Conservation (phyloP, 2,329 filamentous ascomycete species). For the Gremmenia infestans region DNA sequence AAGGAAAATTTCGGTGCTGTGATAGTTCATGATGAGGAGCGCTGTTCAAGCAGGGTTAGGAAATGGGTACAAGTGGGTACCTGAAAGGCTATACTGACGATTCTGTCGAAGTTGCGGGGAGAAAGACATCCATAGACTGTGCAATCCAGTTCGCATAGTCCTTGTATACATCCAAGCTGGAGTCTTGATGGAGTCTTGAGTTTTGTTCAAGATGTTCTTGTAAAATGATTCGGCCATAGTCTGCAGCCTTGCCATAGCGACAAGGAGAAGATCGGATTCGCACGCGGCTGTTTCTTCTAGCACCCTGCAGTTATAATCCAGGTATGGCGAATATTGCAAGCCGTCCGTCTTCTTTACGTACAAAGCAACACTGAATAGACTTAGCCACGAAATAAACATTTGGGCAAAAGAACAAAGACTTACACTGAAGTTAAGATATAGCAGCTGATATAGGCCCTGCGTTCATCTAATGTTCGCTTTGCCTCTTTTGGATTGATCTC, state of each 20-base stretch:
- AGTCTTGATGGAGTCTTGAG: slow-evolving; percentile 2
- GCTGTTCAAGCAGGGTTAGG: background rate
- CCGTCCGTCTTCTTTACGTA: slow-evolving; percentile 17
- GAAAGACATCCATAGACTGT: slow-evolving; percentile 14
- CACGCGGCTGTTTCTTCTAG: slow-evolving; percentile 11
- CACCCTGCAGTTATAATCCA: slow-evolving; percentile 17
- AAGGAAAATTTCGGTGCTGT: slow-evolving; percentile 14
- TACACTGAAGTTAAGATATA: slow-evolving; percentile 19
- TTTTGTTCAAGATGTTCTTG: slow-evolving; percentile 8
- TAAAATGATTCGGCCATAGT: slow-evolving; percentile 13
- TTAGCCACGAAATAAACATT: background rate
- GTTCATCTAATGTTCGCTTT: slow-evolving; percentile 18
- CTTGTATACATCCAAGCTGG: slow-evolving; percentile 20
- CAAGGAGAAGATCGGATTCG: slow-evolving; percentile 18
- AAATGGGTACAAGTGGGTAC: background rate
- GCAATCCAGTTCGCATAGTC: slow-evolving; percentile 9
- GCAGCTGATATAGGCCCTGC: slow-evolving; percentile 15
- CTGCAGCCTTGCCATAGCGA: slow-evolving; percentile 15
- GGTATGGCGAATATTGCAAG: slow-evolving; percentile 15
- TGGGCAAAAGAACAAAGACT: background rate
- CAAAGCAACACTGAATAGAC: slow-evolving; percentile 6
- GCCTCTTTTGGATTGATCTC: slow-evolving; percentile 9
- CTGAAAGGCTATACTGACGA: slow-evolving; percentile 11
- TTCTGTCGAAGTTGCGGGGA: slow-evolving; percentile 14
- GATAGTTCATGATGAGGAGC: slow-evolving; percentile 11